phyloP scores from a whole-genome alignment of 2,329 filamentous ascomycete genomes.

The Emergomyces orientalis region DNA sequence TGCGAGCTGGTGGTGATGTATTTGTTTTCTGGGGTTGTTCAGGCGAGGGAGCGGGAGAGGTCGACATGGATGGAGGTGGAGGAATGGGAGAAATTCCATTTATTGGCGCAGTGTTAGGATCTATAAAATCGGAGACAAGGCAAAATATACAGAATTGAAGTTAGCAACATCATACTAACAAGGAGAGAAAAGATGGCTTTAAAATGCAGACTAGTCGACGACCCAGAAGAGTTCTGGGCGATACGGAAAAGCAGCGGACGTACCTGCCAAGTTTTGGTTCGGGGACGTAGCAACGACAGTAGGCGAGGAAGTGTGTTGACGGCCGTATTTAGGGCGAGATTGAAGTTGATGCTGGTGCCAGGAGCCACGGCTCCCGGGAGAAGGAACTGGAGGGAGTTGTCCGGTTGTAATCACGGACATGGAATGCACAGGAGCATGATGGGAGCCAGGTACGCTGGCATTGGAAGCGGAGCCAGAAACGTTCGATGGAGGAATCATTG shows the following conservation, averaged over 20 bases:
- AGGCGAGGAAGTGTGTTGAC: slow-evolving; percentile 74
- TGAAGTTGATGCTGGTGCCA: slow-evolving; percentile 50
- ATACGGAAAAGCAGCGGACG: neutral
- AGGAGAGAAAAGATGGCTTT: neutral
- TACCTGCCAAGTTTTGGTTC: slow-evolving; percentile 24
- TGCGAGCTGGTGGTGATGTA: slow-evolving; percentile 39
- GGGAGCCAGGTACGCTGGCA: slow-evolving; percentile 33
- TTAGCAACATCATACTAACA: neutral
- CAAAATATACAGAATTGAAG: neutral
- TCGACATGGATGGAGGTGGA: slow-evolving; percentile 47
- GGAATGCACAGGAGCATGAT: slow-evolving; percentile 46
- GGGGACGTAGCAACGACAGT: slow-evolving; percentile 51
- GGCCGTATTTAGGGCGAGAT: slow-evolving; percentile 51
- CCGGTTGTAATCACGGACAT: slow-evolving; percentile 76
- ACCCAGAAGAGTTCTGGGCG: too few species aligned
- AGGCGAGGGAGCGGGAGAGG: slow-evolving; percentile 39
- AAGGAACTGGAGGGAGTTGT: slow-evolving; percentile 70
- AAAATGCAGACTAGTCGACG: slow-evolving; percentile 7
- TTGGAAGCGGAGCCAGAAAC: slow-evolving; percentile 32
- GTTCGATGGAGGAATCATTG: slow-evolving; percentile 39
- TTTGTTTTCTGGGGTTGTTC: slow-evolving; percentile 37
- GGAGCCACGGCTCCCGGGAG: slow-evolving; percentile 58
- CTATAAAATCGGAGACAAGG: slow-evolving; percentile 11
- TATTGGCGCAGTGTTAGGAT: slow-evolving; percentile 34
- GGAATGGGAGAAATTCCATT: slow-evolving; percentile 25